Percentiles rank a stretch among this genome's conserved stretches.
Conservation (phyloP, 2,329 filamentous ascomycete species). For the Arthroderma uncinatum region DNA sequence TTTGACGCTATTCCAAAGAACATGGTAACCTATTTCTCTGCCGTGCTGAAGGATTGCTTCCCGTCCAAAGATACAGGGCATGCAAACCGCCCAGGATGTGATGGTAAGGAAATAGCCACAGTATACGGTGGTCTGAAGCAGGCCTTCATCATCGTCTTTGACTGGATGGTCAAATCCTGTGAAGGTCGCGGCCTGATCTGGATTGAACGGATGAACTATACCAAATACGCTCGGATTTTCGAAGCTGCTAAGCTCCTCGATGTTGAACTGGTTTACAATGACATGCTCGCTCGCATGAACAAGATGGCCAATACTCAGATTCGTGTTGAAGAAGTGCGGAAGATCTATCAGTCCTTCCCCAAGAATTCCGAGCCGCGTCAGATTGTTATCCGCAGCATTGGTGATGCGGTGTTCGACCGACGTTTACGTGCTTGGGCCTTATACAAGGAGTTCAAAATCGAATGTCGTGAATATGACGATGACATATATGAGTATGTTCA, state of each 20-base stretch:
- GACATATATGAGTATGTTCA: constrained; percentile 14
- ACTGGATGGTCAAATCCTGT: constrained; percentile 14
- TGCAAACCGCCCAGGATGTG: constrained; percentile 12
- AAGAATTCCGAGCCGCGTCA: constrained; percentile 10
- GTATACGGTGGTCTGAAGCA: constrained; percentile 10
- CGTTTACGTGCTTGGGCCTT: constrained; percentile 11
- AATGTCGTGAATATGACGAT: constrained; percentile 13
- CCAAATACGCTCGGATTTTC: constrained; percentile 13
- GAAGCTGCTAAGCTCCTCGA: constrained; percentile 12
- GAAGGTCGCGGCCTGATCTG: neutral
- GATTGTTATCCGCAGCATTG: constrained; percentile 15
- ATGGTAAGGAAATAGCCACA: constrained; percentile 10
- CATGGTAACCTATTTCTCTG: constrained; percentile 12
- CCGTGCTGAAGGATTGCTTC: constrained; percentile 11
- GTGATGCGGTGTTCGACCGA: constrained; percentile 13
- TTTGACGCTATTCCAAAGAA: constrained; percentile 10
- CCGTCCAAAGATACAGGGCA: constrained; percentile 2
- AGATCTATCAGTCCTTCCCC: constrained; percentile 12
- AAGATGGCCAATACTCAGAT: constrained; percentile 12
- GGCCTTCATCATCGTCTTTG: constrained; percentile 10
- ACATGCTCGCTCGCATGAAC: constrained; percentile 14
- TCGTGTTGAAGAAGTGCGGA: constrained; percentile 10
- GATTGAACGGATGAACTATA: constrained; percentile 13
- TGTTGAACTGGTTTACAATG: constrained; percentile 3
- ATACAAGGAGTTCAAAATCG: constrained; percentile 13